Evolutionary conservation across 2,329 filamentous ascomycete species (phyloP), one percentile per base, ranked within the genome.

Genomic region (Monilinia aucupariae): DNA sequence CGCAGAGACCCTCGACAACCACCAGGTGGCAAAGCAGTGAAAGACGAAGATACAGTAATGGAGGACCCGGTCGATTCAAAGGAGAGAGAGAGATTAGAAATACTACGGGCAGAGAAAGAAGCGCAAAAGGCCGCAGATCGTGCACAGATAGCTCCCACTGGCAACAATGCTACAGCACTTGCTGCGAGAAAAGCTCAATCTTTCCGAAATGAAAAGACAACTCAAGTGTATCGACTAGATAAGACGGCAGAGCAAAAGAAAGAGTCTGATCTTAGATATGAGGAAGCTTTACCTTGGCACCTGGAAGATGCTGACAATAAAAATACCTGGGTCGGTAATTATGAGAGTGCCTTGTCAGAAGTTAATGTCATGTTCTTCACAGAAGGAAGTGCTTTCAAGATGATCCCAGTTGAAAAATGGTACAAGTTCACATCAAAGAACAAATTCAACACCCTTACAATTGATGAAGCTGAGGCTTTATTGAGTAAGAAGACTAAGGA

Each of bases 251-350:
- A 85, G 1, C 82, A 77, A 79, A 94, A 83, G 81, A 96, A 82
- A 79, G 82, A 86, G 64, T 80, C 81, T 0, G 84, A 85, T 63
- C 85, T 85, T 77, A 88, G 92, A 67, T 99, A 97, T 69, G 94
- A 97, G 74, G 94, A 99, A 75, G 91, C 93, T 4, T 80, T 97
- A 56, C 94, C 94, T 7, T 99, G 94, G 94, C 92, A 97, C 74
- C 77, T 99, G 43, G 94, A 99, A 74, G 94, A 99, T 74, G 96
- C 92, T 48, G 93, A 99, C 71, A 91, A 92, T 67, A 96, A 93
- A 75, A 93, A 96, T 70, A 89, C 90, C 3, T 97, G 92, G 91
- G 87, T 94, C 41, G 94, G 92, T 51, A 89, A 87, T 63, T 97
- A 97, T 70, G 90, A 97, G 71, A 89, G 89, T 32, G 90, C 92